These are phyloP conservation scores for Groenewaldozyma sp. DNA, from an alignment of 1,139 yeast species.

Conservation along the genomic window DNA sequence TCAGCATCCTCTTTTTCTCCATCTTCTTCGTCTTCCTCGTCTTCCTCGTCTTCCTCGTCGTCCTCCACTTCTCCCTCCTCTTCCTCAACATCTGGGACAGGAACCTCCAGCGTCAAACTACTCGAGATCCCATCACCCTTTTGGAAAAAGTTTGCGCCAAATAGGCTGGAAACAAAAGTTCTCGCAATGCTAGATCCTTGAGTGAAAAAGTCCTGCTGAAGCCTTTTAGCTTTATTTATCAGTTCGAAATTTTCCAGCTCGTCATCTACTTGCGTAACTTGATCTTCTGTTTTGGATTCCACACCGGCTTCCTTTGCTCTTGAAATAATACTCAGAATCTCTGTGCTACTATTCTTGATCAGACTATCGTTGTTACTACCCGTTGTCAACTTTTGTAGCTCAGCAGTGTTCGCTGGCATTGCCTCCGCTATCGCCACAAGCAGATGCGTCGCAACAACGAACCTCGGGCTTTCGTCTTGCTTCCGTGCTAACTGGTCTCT, in stretches of 20 bases:
- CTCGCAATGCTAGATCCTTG: no score
- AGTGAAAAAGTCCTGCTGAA: no score
- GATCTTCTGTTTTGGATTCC: slow-evolving; percentile 4
- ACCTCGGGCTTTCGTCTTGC: slow-evolving; percentile 79
- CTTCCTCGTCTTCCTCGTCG: slow-evolving; percentile 13
- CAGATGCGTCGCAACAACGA: slow-evolving; percentile 73
- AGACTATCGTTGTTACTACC: slow-evolving; percentile 22
- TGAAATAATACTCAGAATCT: slow-evolving; percentile 47
- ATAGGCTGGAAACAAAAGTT: neutral
- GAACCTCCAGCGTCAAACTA: no score
- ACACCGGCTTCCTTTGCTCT: neutral
- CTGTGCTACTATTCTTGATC: slow-evolving; percentile 49
- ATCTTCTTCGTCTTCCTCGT: slow-evolving; percentile 7
- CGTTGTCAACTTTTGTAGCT: slow-evolving; percentile 12
- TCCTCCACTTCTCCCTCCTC: slow-evolving; percentile 10
- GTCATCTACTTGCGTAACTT: no score
- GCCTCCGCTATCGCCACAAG: slow-evolving; percentile 52
- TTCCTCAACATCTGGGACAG: slow-evolving; percentile 5
- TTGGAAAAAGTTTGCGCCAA: neutral
- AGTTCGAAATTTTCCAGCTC: no score
- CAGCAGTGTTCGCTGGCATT: no score
- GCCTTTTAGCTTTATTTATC: no score
- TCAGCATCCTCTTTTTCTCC: slow-evolving; percentile 8
- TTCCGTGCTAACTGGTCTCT: slow-evolving; percentile 67
- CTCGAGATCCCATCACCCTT: no score